Evolutionary conservation across 768 basidiomycete genomes (phyloP).

Genomic region (Artomyces pyxidatus): DNA sequence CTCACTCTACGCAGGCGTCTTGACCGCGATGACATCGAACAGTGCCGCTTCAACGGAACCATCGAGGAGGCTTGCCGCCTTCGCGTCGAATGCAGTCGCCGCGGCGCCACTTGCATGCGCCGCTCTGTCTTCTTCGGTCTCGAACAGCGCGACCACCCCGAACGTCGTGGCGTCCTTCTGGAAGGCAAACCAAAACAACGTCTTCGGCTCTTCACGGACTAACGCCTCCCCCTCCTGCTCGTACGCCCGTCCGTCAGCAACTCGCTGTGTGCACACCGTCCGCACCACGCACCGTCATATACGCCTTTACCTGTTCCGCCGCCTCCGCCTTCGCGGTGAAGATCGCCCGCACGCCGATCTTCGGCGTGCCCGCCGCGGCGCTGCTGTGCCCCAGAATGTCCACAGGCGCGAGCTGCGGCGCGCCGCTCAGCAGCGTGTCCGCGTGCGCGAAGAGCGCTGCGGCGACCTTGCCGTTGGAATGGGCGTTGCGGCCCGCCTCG

Average conservation of each 20-base stretch:
- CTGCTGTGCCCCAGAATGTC: slow-evolving; percentile 1
- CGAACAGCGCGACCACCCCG: neutral
- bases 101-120: neutral
- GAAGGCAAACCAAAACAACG: neutral
- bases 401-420: neutral
- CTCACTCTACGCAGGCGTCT: too few relatives aligned
- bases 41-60: neutral
- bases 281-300: neutral
- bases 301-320: neutral
- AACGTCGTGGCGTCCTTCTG: neutral
- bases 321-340: neutral
- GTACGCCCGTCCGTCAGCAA: neutral
- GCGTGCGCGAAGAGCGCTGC: neutral
- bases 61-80: neutral
- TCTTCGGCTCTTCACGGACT: neutral
- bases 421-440: neutral
- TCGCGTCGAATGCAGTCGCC: neutral
- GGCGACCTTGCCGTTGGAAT: slow-evolving; percentile 3
- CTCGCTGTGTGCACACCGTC: too few relatives aligned
- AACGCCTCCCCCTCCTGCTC: neutral
- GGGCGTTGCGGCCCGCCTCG: neutral
- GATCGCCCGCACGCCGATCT: neutral
- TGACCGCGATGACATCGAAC: neutral
- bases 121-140: neutral
- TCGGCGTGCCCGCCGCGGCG: neutral